These are phyloP conservation scores for Stachybotrys echinatus DNA, from an alignment of 2,329 filamentous ascomycete genomes.

Conservation along the genomic window DNA sequence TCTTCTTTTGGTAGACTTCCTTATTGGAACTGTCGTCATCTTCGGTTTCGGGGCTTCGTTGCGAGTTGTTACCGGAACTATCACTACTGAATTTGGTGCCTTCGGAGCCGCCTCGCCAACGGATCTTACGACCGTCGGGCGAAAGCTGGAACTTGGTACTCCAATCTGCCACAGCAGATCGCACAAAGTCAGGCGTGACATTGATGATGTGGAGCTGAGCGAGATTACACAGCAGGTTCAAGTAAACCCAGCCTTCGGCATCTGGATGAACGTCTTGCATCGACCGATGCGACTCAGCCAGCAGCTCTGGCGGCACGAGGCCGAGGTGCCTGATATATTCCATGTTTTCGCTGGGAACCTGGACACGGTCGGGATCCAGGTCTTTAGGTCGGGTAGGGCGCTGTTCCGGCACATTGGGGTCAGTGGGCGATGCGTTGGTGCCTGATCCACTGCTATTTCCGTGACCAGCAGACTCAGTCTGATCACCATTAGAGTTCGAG, in stretches of 20 bases:
- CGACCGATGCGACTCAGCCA: conserved; percentile 30
- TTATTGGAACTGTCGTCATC: conserved; percentile 39
- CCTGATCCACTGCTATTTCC: conserved; percentile 22
- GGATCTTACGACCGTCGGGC: conserved; percentile 69
- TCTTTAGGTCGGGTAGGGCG: conserved; percentile 72
- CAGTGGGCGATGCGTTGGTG: conserved; percentile 34
- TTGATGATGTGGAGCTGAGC: conserved; percentile 83
- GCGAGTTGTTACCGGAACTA: conserved; percentile 45
- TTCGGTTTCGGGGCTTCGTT: conserved; percentile 43
- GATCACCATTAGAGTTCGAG: conserved; percentile 43
- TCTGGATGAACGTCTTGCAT: conserved; percentile 51
- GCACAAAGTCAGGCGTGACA: conserved; percentile 73
- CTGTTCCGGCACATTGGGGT: conserved; percentile 53
- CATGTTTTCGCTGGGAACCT: conserved; percentile 72
- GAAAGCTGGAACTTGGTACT: conserved; percentile 76
- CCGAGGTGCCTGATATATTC: conserved; percentile 73
- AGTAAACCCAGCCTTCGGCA: conserved; percentile 72
- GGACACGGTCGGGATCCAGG: conserved; percentile 71
- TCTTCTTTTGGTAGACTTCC: conserved; percentile 37
- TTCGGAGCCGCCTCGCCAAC: conserved; percentile 68
- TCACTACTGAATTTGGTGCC: conserved; percentile 64
- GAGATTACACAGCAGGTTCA: conserved; percentile 75
- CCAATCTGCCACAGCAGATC: conserved; percentile 62
- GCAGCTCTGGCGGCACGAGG: conserved; percentile 53
- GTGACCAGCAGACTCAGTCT: conserved; percentile 36